Base-by-base conservation (phyloP, 2,329 filamentous ascomycete genomes). In the Fusarium irregulare region DNA sequence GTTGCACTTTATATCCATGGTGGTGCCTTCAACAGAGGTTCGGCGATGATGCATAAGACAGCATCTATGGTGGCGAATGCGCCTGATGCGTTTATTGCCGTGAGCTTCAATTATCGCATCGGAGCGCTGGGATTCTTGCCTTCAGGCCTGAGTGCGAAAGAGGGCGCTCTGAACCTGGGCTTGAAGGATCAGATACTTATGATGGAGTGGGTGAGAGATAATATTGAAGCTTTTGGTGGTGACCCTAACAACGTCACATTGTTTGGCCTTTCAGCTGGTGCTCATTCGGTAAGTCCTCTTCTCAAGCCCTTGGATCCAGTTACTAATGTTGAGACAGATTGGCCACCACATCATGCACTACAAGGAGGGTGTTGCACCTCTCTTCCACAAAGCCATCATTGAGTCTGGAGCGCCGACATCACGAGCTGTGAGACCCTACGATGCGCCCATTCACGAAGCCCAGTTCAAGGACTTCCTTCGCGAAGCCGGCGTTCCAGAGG, bases 331-430 rank as follows among this genome's bases (percentile, higher is more conserved):
- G 10, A 9, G 2, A 6, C 59, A 90, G 87, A 87, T 92, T 64
- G 90, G 90, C 2, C 91, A 93, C 70, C 90, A 92, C 68, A 78
- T 93, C 18, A 86, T 91, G 70, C 80, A 83, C 56, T 80, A 77
- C 27, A 70, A 77, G 80, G 74, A 80, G 2, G 75, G 76, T 10
- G 84, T 83, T 2, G 81, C 80, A 18, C 79, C 81, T 30, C 82
- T 83, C 50, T 87, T 89, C 70, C 80, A 83, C 58, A 83, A 82
- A 65, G 86, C 82, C 12, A 86, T 89, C 30, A 79, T 88, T 28
- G 86, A 89, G 73, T 88, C 86, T 6, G 87, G 88, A 11, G 84
- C 82, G 1, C 76, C 87, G 11, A 86, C 84, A 0, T 85, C 87
- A 7, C 83, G 87, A 25, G 84, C 86, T 2, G 83, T 89, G 7